Evolutionary conservation across 2,329 filamentous ascomycete genomes (phyloP), one percentile per base, ranked within the genome.

Genomic region (Ophidiomyces ophidiicola): DNA sequence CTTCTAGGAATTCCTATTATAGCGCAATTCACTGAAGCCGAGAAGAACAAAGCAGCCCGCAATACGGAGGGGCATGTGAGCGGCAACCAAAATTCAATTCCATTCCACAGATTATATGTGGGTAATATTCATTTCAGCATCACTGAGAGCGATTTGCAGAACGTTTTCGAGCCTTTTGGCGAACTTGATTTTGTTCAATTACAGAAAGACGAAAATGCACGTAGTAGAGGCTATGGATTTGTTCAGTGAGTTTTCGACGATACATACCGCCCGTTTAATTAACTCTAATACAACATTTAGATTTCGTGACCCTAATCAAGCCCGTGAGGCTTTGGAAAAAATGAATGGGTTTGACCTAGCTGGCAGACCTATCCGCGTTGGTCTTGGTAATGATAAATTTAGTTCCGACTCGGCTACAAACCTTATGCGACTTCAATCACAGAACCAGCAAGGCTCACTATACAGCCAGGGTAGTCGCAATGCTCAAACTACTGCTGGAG

Each of bases 91-190:
- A 87, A 87, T 58, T 81, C 83, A 45, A 80, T 93, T 44, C 90
- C 90, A 17, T 96, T 96, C 69, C 90, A 98, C 66, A 83, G 92
- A 51, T 80, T 98, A 44, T 98, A 96, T 62, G 88, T 98, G 51
- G 90, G 90, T 63, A 98, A 98, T 61, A 96, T 98, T 52, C 90
- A 98, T 69, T 98, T 98, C 73, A 94, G 86, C 60, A 93, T 98
- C 60, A 94, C 86, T 57, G 90, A 98, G 66, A 78, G 80, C 60
- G 92, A 98, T 64, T 70, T 98, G 49, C 81, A 88, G 70, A 86
- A 88, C 59, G 86, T 98, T 45, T 98, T 98, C 62, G 85, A 92
- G 66, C 88, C 90, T 1, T 98, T 94, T 63, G 90, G 90, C 53
- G 87, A 94, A 66, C 79, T 98, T 43, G 90, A 96, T 60, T 94